A percentile compares a stretch with the other conserved stretches of the same genome.
Conservation (phyloP, 805 yeast species). For the Candida awuae region DNA sequence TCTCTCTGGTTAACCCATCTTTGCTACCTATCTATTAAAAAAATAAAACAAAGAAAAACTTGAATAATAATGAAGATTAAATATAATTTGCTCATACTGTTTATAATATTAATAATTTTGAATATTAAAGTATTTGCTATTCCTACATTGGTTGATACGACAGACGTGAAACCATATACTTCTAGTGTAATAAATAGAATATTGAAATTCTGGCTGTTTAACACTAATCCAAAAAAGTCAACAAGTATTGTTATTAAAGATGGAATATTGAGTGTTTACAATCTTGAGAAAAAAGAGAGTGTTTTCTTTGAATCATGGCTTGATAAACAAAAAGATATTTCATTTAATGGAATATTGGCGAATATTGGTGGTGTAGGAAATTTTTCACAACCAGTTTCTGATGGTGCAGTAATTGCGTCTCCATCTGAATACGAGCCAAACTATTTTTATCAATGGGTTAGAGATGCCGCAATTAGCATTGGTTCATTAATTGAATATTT, state of each 20-base stretch:
- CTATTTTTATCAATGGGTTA: slow-evolving; percentile 83
- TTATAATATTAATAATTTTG: too few relatives aligned
- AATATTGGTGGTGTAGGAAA: slow-evolving; percentile 48
- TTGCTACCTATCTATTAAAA: too few relatives aligned
- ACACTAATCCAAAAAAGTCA: background rate
- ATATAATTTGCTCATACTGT: too few relatives aligned
- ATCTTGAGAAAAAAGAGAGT: background rate
- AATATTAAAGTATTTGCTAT: too few relatives aligned
- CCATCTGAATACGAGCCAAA: slow-evolving; percentile 68
- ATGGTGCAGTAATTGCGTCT: slow-evolving; percentile 78
- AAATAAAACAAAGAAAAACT: too few relatives aligned
- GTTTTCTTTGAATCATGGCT: slow-evolving; percentile 45
- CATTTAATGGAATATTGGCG: slow-evolving; percentile 40
- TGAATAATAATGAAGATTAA: too few relatives aligned
- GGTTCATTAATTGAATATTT: slow-evolving; percentile 52
- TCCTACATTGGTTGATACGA: too few relatives aligned
- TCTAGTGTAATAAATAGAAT: too few relatives aligned
- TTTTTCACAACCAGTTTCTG: slow-evolving; percentile 33
- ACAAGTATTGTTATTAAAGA: background rate
- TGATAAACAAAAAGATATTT: slow-evolving; percentile 30
- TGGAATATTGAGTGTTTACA: slow-evolving; percentile 2
- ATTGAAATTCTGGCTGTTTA: too few relatives aligned
- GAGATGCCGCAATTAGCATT: slow-evolving; percentile 82
- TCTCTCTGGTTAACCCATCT: too few relatives aligned
- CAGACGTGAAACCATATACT: too few relatives aligned